Percentiles rank a stretch among this genome's conserved stretches.
Conservation (phyloP, 805 yeast species). For the Saccharomycopsis sp. region DNA sequence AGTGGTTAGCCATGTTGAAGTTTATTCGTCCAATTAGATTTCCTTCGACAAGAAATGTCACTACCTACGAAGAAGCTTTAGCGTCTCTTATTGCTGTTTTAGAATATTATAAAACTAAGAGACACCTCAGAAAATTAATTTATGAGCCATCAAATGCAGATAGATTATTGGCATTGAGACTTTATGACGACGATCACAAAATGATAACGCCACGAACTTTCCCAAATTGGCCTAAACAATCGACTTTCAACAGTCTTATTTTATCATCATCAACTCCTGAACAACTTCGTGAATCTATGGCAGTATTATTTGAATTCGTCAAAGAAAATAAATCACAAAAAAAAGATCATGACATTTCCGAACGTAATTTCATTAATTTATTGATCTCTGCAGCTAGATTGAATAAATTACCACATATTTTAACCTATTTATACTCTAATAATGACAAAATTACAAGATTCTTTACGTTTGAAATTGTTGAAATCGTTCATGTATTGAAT, state of each 20-base stretch:
- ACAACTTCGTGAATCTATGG: constrained; percentile 5
- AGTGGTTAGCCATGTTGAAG: no score
- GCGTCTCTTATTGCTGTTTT: constrained; percentile 27
- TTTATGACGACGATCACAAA: constrained; percentile 32
- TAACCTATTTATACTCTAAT: constrained; percentile 13
- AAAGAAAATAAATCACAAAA: background rate
- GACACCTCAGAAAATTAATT: constrained; percentile 31
- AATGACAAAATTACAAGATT: constrained; percentile 1
- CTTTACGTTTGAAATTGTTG: constrained; percentile 1
- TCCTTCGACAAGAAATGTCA: no score
- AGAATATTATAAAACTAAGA: constrained; percentile 30
- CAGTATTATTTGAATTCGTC: constrained; percentile 9
- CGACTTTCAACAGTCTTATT: constrained; percentile 10
- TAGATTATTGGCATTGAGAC: constrained; percentile 32
- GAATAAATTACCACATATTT: constrained; percentile 16
- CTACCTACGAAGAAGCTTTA: no score
- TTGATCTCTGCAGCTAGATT: constrained; percentile 16
- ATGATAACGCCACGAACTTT: constrained; percentile 28
- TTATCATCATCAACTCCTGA: constrained; percentile 2
- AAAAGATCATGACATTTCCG: constrained; percentile 10
- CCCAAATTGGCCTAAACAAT: constrained; percentile 27
- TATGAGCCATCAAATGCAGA: constrained; percentile 36
- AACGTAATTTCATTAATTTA: constrained; percentile 16
- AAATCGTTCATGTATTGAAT: constrained; percentile 13
- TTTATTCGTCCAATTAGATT: no score